Evolutionary conservation across 2,329 filamentous ascomycete species (phyloP), one percentile per base, ranked within the genome.

Genomic region (Tolypocladium cylindrosporum): DNA sequence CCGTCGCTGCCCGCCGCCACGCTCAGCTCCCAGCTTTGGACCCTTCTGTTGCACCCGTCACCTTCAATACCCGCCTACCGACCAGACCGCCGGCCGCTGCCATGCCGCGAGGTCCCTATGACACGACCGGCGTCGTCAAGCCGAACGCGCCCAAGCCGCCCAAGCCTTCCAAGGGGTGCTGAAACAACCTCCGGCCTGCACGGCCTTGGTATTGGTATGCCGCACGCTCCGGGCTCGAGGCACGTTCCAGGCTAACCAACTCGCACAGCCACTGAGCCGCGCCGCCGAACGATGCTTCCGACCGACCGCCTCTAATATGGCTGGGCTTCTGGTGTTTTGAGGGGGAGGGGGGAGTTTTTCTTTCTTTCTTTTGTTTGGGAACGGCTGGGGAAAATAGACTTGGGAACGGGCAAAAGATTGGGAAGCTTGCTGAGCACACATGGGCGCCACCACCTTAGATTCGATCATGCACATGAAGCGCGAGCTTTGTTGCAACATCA

Each of bases 61-160:
- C n/a, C 21, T 48, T 36, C 27, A 13, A 43, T 56, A 37, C 58
- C 45, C 16, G 4, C 61, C 60, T 13, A n/a, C 48, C 55, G 39
- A 57, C 55, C 59, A 36, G 9, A 31, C 2, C 27, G 36, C 7
- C 8, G 13, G 31, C 48, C 48, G 40, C 55, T 36, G 39, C 55
- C 48, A 74, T 74, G 71, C 61, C 68, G 42, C 69, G 71, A 52
- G 71, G 71, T 56, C 71, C 71, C 2, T 74, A 74, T 59, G 71
- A 74, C 58, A 70, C 67, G n/a, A 74, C 71, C 55, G 71, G 71
- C 59, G 65, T 74, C 48, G 59, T 64, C 55, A 74, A 72, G 66
- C 71, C 71, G 56, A 70, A 59, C 62, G 63, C 64, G 36, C 70
- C 71, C 53, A 72, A 72, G 60, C 71, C 69, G 14, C 70, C 70